phyloP scores from a whole-genome alignment of 768 basidiomycete species.

The Trametes villosa region DNA sequence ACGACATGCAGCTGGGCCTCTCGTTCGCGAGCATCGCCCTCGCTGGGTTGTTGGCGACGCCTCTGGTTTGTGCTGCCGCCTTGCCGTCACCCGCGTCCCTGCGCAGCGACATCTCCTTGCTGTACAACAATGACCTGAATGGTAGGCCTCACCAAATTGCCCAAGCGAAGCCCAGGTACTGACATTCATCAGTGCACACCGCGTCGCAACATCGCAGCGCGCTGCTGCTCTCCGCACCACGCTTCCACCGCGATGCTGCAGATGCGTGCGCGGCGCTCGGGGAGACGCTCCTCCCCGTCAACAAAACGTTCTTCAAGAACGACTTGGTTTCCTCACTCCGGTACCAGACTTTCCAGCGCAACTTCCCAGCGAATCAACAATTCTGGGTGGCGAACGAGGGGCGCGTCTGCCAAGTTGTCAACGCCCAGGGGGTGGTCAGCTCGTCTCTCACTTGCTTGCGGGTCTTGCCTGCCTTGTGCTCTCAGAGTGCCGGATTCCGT shows the following conservation, averaged over 20 bases:
- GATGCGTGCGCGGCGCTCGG: slow-evolving; percentile 26
- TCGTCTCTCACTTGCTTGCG: slow-evolving; percentile 19
- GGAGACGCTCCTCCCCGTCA: slow-evolving; percentile 29
- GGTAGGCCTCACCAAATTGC: slow-evolving; percentile 2
- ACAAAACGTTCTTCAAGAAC: slow-evolving; percentile 25
- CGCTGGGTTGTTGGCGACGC: neutral
- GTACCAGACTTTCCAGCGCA: slow-evolving; percentile 28
- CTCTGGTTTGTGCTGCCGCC: slow-evolving; percentile 6
- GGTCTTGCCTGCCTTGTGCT: slow-evolving; percentile 30
- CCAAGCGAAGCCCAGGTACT: neutral
- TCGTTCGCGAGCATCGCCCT: neutral
- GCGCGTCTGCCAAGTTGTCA: slow-evolving; percentile 26
- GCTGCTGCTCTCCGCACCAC: slow-evolving; percentile 24
- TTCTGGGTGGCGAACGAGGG: slow-evolving; percentile 29
- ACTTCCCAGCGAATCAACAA: slow-evolving; percentile 19
- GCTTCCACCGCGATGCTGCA: slow-evolving; percentile 15
- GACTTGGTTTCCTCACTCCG: slow-evolving; percentile 28
- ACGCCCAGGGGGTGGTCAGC: slow-evolving; percentile 27
- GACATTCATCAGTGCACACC: slow-evolving; percentile 17
- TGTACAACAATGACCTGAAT: slow-evolving; percentile 33
- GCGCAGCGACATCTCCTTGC: slow-evolving; percentile 25
- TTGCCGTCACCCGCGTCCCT: slow-evolving; percentile 19
- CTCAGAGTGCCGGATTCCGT: slow-evolving; percentile 26
- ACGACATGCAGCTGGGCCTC: slow-evolving; percentile 1
- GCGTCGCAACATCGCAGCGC: slow-evolving; percentile 27